Evolutionary conservation across 1,139 yeast species (phyloP).

Genomic region (Geotrichum candidum): DNA sequence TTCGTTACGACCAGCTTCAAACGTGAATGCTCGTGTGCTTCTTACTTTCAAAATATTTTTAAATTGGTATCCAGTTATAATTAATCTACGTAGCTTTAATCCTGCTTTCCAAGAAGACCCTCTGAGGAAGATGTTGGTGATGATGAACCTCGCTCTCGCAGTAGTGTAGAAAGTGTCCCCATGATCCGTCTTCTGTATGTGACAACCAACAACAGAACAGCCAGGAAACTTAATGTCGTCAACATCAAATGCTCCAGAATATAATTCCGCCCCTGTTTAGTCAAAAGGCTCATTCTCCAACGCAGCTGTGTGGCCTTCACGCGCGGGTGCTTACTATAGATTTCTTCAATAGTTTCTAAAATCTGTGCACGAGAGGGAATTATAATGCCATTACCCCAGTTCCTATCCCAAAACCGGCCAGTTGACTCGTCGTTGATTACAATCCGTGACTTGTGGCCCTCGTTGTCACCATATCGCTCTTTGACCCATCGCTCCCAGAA

Average conservation of each 20-base stretch:
- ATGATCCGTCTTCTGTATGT: neutral
- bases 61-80: neutral
- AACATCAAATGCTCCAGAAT: slow-evolving; percentile 3
- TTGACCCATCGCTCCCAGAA: slow-evolving; percentile 37
- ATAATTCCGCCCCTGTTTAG: neutral
- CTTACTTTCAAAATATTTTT: neutral
- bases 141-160: neutral
- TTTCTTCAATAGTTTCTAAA: slow-evolving; percentile 27
- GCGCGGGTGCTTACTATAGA: neutral
- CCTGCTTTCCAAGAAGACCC: slow-evolving; percentile 9
- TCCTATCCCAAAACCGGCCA: slow-evolving; percentile 33
- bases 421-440: slow-evolving; percentile 31
- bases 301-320: neutral
- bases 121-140: neutral
- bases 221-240: neutral
- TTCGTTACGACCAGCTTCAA: neutral
- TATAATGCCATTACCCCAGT: slow-evolving; percentile 26
- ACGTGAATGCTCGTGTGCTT: neutral
- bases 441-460: slow-evolving; percentile 25
- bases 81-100: neutral
- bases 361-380: slow-evolving; percentile 28
- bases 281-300: neutral
- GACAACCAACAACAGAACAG: neutral
- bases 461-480: slow-evolving; percentile 29
- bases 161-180: neutral